Evolutionary conservation across 1,284 basidiomycete genomes (phyloP), one percentile per base, ranked within the genome.

Genomic region (Ceratobasidium sp.): DNA sequence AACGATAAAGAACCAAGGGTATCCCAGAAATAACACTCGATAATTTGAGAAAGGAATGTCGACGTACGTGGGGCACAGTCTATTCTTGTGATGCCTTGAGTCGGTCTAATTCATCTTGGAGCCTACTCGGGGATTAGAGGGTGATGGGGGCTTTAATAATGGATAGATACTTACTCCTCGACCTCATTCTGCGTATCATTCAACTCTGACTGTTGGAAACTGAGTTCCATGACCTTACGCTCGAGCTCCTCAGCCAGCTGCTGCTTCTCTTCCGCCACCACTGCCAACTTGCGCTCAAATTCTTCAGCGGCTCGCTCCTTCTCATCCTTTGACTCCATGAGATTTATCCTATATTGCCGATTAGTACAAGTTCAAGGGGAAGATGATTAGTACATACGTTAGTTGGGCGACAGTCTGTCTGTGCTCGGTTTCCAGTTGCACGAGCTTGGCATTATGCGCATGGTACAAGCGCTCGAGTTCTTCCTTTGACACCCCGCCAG

Each of bases 361-460:
- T 74, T 56, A 74, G 43, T 32, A 56, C 19, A 9, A 61, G 7
- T 49, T 59, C 19, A 32, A 43, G 57, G 9, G 13, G 15, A 54
- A 25, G 43, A 17, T 25, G 5, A 66, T 25, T 1, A 43, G 22
- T 6, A 22, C 71, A 15, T 56, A 74, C 71, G 49, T 74, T 5
- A 74, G 51, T 22, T 74, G 71, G 25, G 71, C 61, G 69, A 91
- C 84, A 46, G 86, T 85, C 80, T 90, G 90, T 66, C 91, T 90
- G 80, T 95, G 90, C 61, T 89, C 89, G 43, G 91, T 90, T 81
- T 93, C 87, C 77, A 95, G 81, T 82, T 95, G 93, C 78, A 92
- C 86, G 80, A 96, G 85, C 85, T 92, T 95, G 79, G 91, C 86
- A 81, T 93, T 95, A 82, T 94, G 93, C 6, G 92, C 93, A 82